Evolutionary conservation across 257 asterid species (phyloP), one percentile per base, ranked within the genome.

Genomic region (Petrea volubilis): DNA sequence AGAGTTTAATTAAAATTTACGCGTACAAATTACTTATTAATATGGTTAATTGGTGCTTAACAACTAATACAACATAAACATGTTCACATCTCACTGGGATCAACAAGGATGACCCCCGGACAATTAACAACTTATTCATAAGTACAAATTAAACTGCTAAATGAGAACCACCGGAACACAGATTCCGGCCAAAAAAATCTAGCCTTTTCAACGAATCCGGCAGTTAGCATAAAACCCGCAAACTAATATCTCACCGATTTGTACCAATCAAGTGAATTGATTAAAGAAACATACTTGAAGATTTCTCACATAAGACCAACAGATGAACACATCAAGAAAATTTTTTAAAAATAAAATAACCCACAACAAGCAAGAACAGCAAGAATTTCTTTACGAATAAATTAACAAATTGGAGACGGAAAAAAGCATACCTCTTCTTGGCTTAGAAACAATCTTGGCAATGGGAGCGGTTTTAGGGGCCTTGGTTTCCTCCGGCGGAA

Each of bases 401-500:
- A 20, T 41, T 14, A 44, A 14, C 13, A 64, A 24, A 31, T 25
- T 38, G 17, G 46, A 14, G 5, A 17, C n/a, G 8, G 8, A 59
- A 60, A 31, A 41, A 18, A 24, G 49, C 56, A 18, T 62, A 89
- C 97, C 96, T 91, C 98, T 81, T 81, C 92, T 83, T 7, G 84
- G 84, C 50, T 83, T 83, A 21, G 91, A 77, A 47, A 73, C 91
- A 67, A 79, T 57, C 76, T 89, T 89, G 5, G 89, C 79, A 44
- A 71, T 79, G 6, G 90, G 77, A 1, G 94, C 74, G 25, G 80
- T 36, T 73, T 81, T 86, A 4, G 94, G 77, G 2, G 84, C 67
- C 64, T 34, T 83, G 27, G 27, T 71, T 60, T 85, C 96, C 74
- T 88, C 96, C 64, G 76, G 74, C 68, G 98, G 97, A 24, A 86